Conservation (phyloP, 192 early-diverging fungal species). For the Chytriomyces confervae region DNA sequence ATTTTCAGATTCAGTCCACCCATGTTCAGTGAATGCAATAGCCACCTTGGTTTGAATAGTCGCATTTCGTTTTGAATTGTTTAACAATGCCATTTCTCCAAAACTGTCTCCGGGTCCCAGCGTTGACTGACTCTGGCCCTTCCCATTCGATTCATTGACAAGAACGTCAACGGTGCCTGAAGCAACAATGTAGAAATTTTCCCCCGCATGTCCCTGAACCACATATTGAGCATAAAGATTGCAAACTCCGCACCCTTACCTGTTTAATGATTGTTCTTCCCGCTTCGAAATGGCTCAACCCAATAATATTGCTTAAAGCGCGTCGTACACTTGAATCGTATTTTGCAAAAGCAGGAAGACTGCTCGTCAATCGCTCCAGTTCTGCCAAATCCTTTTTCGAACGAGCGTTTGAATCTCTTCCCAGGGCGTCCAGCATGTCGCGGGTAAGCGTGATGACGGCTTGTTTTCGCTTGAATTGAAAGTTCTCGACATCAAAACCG, state of each 20-base stretch:
- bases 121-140: background rate
- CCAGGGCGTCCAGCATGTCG: background rate
- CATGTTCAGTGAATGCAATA: background rate
- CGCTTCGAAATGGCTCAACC: slow-evolving; percentile 19
- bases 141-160: background rate
- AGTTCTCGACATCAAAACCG: slow-evolving; percentile 6
- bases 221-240: slow-evolving; percentile 4
- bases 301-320: slow-evolving; percentile 32
- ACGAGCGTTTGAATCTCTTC: background rate
- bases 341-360: slow-evolving; percentile 30
- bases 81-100: slow-evolving; percentile 37
- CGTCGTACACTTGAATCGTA: slow-evolving; percentile 28
- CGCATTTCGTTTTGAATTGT: slow-evolving; percentile 26
- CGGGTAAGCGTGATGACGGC: background rate
- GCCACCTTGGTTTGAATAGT: slow-evolving; percentile 24
- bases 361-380: slow-evolving; percentile 22
- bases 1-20: background rate
- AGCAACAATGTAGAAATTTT: slow-evolving; percentile 39
- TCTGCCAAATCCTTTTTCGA: slow-evolving; percentile 12
- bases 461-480: background rate
- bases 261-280: slow-evolving; percentile 28
- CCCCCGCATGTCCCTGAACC: slow-evolving; percentile 28
- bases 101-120: slow-evolving; percentile 22
- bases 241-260: slow-evolving; percentile 5
- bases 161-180: slow-evolving; percentile 31